Evolutionary conservation across 176 grass and related monocot genomes (phyloP).

Genomic region (Zea mays): DNA sequence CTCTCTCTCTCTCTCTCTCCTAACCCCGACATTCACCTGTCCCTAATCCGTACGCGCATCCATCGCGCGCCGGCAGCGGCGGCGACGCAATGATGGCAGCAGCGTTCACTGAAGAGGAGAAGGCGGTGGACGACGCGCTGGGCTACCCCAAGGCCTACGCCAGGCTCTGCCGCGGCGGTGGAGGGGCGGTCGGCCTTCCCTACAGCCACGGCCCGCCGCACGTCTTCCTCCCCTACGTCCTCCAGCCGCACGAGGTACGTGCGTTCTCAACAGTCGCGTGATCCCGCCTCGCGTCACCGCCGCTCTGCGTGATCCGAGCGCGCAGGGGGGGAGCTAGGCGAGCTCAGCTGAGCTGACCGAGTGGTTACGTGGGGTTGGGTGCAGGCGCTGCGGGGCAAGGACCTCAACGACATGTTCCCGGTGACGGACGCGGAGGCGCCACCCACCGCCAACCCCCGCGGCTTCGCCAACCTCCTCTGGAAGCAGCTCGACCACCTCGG

Average conservation of each 20-base stretch:
- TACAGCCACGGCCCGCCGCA: slow-evolving; percentile 74
- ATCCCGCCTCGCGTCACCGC: not conserved
- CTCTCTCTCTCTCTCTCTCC: not conserved
- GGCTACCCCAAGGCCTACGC: slow-evolving; percentile 89
- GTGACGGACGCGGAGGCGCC: slow-evolving; percentile 64
- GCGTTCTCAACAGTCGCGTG: not conserved
- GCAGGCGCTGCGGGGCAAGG: slow-evolving; percentile 74
- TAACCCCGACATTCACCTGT: not conserved
- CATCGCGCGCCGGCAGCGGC: not conserved
- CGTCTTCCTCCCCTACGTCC: slow-evolving; percentile 75
- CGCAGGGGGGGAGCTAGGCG: not conserved
- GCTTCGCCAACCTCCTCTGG: slow-evolving; percentile 92
- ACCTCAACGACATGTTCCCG: slow-evolving; percentile 81
- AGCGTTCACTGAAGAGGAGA: slow-evolving; percentile 79
- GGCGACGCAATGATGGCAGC: slow-evolving; percentile 8
- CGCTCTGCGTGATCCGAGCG: not conserved
- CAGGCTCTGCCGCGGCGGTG: slow-evolving; percentile 61
- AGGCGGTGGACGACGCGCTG: slow-evolving; percentile 63
- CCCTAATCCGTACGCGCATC: not conserved
- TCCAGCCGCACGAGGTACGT: slow-evolving; percentile 88
- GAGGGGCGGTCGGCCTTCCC: slow-evolving; percentile 29
- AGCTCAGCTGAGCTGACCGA: not conserved
- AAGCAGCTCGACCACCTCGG: slow-evolving; percentile 96
- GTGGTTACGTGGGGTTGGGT: not conserved
- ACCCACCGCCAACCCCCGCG: slow-evolving; percentile 68